These are phyloP conservation scores for Macadamia integrifolia DNA, from an alignment of 164 flowering plant genomes.

Conservation along the genomic window DNA sequence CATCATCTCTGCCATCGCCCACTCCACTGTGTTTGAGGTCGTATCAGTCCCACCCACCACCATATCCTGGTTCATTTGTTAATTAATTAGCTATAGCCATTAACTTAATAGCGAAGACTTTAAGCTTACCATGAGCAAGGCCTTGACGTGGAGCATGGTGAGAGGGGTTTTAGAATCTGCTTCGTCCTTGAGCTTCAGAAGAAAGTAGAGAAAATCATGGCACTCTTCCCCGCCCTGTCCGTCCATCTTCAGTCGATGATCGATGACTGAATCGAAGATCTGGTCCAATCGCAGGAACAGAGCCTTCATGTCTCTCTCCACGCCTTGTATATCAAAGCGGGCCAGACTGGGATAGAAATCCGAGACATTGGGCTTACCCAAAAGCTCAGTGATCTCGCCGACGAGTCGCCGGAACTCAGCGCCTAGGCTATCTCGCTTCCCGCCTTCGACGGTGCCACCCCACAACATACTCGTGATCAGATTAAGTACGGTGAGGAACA, in stretches of 20 bases:
- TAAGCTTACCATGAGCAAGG: conserved; percentile 25
- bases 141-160: conserved; percentile 28
- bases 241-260: conserved; percentile 3
- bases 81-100: neutral
- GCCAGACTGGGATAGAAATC: neutral
- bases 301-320: conserved; percentile 5
- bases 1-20: too few species aligned
- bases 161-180: conserved; percentile 17
- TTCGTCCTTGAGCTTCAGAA: conserved; percentile 16
- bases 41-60: neutral
- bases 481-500: neutral
- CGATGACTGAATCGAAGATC: conserved; percentile 7
- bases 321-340: neutral
- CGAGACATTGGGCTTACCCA: neutral
- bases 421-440: conserved; percentile 3
- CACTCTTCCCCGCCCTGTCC: neutral
- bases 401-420: conserved; percentile 13
- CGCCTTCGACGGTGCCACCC: conserved; percentile 12
- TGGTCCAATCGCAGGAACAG: conserved; percentile 4
- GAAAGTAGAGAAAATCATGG: conserved; percentile 27
- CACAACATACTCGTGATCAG: conserved; percentile 15
- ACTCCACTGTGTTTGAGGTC: too few species aligned
- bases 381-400: neutral
- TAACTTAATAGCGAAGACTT: neutral
- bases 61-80: conserved; percentile 23